Base-by-base conservation (phyloP, 73 alveolate species). In the Paramecium octaurelia region DNA sequence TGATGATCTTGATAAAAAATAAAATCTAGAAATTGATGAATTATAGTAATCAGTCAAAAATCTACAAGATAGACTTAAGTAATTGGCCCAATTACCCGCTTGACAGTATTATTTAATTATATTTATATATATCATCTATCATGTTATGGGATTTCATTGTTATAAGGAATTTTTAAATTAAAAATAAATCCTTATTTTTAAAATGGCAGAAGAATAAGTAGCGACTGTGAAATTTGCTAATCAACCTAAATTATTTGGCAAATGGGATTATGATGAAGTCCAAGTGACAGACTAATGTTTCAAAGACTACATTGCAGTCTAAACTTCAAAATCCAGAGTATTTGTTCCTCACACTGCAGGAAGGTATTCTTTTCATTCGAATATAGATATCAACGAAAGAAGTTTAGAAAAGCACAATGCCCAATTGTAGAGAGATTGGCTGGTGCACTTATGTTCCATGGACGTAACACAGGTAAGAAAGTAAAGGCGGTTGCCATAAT, bases 321-420 rank as follows among this genome's bases (percentile, higher is more conserved):
- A 88, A 73, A 43, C 96, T 16, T 60, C 92, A 73, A 97, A 95
- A 93, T 93, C 96, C 24, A 93, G 93, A 87, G 96, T 96, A 42
- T 97, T 87, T 96, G 97, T 97, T 75, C 99, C 99, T 43, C 99
- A 96, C 97, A 98, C 99, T 35, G 99, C 99, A 77, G 99, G 99
- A 77, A 93, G 91, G 91, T 80, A 80, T 42, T 42, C 14, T 8
- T 23, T 24, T 29, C 6, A 6, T 18, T 9, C 34, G 9, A 34
- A 5, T 2, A 2, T 44, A 89, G 99, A 92, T 98, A 98, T 95
- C 99, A 98, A 95, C 93, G 93, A 92, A 95, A 97, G 93, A 93
- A 99, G 93, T 98, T 98, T 99, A 97, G 99, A 86, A 98, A 98
- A 97, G 99, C 99, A 58, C 86, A 89, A 93, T 98, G 99, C 98